Evolutionary conservation across 257 asterid species (phyloP).

Genomic region (Coffea canephora): DNA sequence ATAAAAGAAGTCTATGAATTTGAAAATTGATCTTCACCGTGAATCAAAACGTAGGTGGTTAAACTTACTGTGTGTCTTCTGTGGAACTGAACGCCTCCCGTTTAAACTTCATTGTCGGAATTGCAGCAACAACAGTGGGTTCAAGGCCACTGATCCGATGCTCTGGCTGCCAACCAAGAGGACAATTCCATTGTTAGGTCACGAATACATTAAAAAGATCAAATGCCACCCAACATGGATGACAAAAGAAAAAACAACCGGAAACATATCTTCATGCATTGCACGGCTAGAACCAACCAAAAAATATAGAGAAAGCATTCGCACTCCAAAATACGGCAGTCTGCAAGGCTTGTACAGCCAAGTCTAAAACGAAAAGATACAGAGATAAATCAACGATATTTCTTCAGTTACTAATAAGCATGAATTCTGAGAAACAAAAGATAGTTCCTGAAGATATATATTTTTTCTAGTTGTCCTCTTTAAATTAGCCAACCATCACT

Average conservation of each 20-base stretch:
- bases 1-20: too few relatives aligned
- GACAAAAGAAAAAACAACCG: background rate
- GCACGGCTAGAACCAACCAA: background rate
- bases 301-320: background rate
- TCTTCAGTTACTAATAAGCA: background rate
- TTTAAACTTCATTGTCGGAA: conserved; percentile 76
- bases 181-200: conserved; percentile 10
- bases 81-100: conserved; percentile 65
- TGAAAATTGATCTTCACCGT: background rate
- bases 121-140: conserved; percentile 76
- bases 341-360: background rate
- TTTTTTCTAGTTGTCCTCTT: background rate
- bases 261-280: background rate
- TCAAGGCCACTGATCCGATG: conserved; percentile 61
- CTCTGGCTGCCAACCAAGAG: conserved; percentile 55
- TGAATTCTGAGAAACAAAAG: background rate
- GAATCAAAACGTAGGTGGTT: conserved; percentile 5
- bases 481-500: background rate
- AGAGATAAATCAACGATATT: conserved; percentile 1
- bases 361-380: background rate
- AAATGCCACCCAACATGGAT: background rate
- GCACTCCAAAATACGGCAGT: background rate
- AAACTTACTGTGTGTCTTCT: conserved; percentile 79
- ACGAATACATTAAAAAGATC: background rate
- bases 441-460: background rate